phyloP scores from a whole-genome alignment of 768 basidiomycete genomes.

The Termitomyces sp. region DNA sequence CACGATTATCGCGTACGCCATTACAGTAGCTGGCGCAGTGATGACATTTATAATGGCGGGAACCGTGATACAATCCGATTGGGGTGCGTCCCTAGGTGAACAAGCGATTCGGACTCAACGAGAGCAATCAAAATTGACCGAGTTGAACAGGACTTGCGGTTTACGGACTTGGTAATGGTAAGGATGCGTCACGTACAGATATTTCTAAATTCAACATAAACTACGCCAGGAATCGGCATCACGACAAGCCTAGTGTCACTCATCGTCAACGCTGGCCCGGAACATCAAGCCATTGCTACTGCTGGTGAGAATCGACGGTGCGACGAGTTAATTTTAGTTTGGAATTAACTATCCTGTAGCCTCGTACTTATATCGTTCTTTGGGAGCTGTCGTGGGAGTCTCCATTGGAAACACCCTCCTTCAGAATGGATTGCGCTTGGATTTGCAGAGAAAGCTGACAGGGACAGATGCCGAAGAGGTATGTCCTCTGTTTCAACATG shows the following conservation, averaged over 20 bases:
- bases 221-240: slow-evolving; percentile 34
- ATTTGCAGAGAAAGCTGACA: slow-evolving; percentile 32
- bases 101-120: not conserved
- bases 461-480: slow-evolving; percentile 48
- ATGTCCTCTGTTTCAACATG: slow-evolving; percentile 1
- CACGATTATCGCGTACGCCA: slow-evolving; percentile 34
- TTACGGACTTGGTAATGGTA: slow-evolving; percentile 1
- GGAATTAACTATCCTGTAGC: slow-evolving; percentile 23
- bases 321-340: not conserved
- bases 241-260: slow-evolving; percentile 53
- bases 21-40: slow-evolving; percentile 32
- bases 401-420: slow-evolving; percentile 49
- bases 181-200: not conserved
- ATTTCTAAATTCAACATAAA: not conserved
- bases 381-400: slow-evolving; percentile 51
- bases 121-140: not conserved
- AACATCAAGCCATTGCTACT: slow-evolving; percentile 57
- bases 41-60: slow-evolving; percentile 37
- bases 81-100: slow-evolving; percentile 36
- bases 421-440: slow-evolving; percentile 40
- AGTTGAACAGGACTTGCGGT: not conserved
- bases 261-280: slow-evolving; percentile 53
- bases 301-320: slow-evolving; percentile 32
- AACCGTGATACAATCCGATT: slow-evolving; percentile 25
- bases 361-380: slow-evolving; percentile 57